Conservation (phyloP, 805 yeast genomes). For the Yarrowia sp. region DNA sequence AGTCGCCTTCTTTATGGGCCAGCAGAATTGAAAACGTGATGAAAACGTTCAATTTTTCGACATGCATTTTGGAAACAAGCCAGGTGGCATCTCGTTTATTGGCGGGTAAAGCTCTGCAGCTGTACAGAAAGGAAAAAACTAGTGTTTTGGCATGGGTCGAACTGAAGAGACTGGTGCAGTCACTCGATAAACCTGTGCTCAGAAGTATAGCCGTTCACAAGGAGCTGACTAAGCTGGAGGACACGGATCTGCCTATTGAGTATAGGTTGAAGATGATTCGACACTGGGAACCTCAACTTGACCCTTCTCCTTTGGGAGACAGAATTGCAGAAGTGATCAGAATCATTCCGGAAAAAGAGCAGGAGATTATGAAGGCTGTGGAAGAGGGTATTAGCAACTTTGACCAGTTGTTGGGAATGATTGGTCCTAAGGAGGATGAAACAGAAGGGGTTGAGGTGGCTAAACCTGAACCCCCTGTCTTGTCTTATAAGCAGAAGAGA, state of each 20-base stretch:
- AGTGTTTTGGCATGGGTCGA: slow-evolving; percentile 15
- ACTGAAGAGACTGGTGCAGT: neutral
- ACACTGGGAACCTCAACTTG: slow-evolving; percentile 18
- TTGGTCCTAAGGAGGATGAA: neutral
- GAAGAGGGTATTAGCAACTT: slow-evolving; percentile 5
- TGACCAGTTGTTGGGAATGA: neutral
- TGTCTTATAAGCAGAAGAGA: slow-evolving; percentile 9
- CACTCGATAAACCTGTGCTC: neutral
- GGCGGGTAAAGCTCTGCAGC: slow-evolving; percentile 12
- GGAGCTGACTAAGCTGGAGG: slow-evolving; percentile 1
- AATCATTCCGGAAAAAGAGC: slow-evolving; percentile 10
- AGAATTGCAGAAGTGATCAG: neutral
- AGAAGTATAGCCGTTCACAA: slow-evolving; percentile 17
- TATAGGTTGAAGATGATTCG: slow-evolving; percentile 8
- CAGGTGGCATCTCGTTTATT: neutral
- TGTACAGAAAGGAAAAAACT: slow-evolving; percentile 2
- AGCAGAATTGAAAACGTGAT: slow-evolving; percentile 16
- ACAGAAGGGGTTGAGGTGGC: too few relatives aligned
- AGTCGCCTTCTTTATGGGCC: slow-evolving; percentile 11
- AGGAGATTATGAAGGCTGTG: slow-evolving; percentile 1
- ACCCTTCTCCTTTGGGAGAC: slow-evolving; percentile 19
- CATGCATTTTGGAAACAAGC: slow-evolving; percentile 19
- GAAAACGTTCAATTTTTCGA: slow-evolving; percentile 25
- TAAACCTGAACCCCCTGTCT: neutral
- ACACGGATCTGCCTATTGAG: slow-evolving; percentile 4